Evolutionary conservation across 345 rosid species (phyloP).

Genomic region (Eutrema heterophyllum): DNA sequence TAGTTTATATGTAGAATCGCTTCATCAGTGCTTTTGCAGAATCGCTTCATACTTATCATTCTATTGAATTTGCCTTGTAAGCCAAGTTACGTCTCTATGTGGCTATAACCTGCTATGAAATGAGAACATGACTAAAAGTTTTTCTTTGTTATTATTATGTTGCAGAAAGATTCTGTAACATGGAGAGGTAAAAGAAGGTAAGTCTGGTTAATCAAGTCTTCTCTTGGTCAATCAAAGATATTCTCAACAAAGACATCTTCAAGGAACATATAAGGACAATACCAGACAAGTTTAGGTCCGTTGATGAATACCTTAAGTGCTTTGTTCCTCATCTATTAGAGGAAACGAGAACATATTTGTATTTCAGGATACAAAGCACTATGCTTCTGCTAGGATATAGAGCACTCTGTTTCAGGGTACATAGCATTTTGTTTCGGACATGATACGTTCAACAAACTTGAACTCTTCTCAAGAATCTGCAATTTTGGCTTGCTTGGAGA

Average conservation of each 20-base stretch:
- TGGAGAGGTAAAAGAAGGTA: not conserved
- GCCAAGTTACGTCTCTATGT: not conserved
- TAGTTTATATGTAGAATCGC: too few species aligned
- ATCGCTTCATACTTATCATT: not conserved
- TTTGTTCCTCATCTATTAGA: constrained; percentile 33
- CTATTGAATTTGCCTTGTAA: not conserved
- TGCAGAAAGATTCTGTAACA: not conserved
- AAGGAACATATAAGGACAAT: constrained; percentile 28
- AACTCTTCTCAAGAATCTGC: constrained; percentile 39
- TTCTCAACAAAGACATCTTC: constrained; percentile 26
- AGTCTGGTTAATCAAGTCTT: constrained; percentile 21
- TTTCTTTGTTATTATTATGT: not conserved
- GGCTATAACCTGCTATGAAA: not conserved
- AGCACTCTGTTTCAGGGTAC: constrained; percentile 4
- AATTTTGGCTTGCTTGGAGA: constrained; percentile 12
- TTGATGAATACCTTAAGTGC: constrained; percentile 20
- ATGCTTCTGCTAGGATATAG: too few species aligned
- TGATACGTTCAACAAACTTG: constrained; percentile 30
- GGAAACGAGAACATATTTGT: constrained; percentile 33
- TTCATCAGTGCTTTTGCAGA: not conserved
- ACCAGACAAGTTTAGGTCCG: constrained; percentile 31
- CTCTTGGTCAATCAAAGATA: constrained; percentile 33
- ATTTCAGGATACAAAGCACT: constrained; percentile 9
- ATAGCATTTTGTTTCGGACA: not conserved
- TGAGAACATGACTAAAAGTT: not conserved